Percentiles rank a stretch among this genome's conserved stretches.
Conservation (phyloP, 2,329 filamentous ascomycete genomes). For the Bipolaris oryzae region DNA sequence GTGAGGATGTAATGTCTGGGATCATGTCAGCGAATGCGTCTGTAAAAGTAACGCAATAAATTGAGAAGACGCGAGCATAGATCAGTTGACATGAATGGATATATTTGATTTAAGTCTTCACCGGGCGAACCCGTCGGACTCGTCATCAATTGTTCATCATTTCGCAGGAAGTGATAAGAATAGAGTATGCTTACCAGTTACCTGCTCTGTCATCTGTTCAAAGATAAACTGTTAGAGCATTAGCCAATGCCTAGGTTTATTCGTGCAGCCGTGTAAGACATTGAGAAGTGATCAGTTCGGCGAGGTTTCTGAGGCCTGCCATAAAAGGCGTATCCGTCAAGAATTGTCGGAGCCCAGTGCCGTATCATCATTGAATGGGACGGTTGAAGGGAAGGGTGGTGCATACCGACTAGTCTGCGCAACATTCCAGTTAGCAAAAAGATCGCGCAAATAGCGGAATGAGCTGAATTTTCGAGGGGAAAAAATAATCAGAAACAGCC, state of each 20-base stretch:
- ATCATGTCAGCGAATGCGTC: conserved; percentile 12
- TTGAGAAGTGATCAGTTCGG: conserved; percentile 73
- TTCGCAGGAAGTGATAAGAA: conserved; percentile 18
- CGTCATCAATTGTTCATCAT: conserved; percentile 70
- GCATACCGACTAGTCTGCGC: conserved; percentile 31
- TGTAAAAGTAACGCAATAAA: conserved; percentile 2
- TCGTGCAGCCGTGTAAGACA: not conserved
- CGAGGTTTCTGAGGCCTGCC: conserved; percentile 99
- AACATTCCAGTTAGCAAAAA: conserved; percentile 22
- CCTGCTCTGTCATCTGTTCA: too few relatives aligned
- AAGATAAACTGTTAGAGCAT: conserved; percentile 8
- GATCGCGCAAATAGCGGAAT: conserved; percentile 4
- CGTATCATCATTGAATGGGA: conserved; percentile 72
- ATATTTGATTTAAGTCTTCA: conserved; percentile 65
- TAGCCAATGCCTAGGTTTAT: conserved; percentile 14
- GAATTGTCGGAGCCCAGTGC: conserved; percentile 94
- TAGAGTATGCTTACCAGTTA: conserved; percentile 26
- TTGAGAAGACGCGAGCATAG: conserved; percentile 3
- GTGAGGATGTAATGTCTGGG: conserved; percentile 15
- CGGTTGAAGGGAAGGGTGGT: conserved; percentile 18
- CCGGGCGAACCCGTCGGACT: conserved; percentile 75
- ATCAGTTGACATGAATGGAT: conserved; percentile 71
- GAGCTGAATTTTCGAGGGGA: conserved; percentile 15
- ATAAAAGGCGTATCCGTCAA: conserved; percentile 84
- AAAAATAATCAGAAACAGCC: conserved; percentile 50